A percentile compares a stretch with the other conserved stretches of the same genome.
phyloP scores from a whole-genome alignment of 345 rosid genomes.

The Boechera stricta region DNA sequence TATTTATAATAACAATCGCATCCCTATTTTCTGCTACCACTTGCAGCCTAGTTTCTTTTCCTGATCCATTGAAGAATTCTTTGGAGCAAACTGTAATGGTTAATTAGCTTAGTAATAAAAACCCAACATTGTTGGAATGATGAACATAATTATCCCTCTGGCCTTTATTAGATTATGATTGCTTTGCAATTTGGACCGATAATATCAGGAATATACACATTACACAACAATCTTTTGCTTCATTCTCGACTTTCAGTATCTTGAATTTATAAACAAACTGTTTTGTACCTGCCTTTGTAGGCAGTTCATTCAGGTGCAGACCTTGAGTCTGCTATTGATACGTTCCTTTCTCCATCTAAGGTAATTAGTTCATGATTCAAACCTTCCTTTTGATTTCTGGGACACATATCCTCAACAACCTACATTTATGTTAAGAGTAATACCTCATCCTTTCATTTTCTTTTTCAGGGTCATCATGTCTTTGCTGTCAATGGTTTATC shows the following conservation, averaged over 20 bases:
- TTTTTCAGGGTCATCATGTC: slow-evolving; percentile 80
- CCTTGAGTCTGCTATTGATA: slow-evolving; percentile 90
- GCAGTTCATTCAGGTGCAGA: slow-evolving; percentile 99
- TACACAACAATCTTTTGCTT: background rate
- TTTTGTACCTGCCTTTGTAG: slow-evolving; percentile 48
- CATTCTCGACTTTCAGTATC: background rate
- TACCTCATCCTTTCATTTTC: slow-evolving; percentile 38
- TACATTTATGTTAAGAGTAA: background rate
- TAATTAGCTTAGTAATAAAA: background rate
- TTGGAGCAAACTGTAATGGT: slow-evolving; percentile 16
- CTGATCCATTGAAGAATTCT: slow-evolving; percentile 2
- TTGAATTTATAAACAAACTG: slow-evolving; percentile 15
- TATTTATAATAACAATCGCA: slow-evolving; percentile 28
- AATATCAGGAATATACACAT: background rate
- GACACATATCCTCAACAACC: slow-evolving; percentile 20
- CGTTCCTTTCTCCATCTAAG: slow-evolving; percentile 47
- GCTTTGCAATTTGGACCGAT: background rate
- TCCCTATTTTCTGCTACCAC: slow-evolving; percentile 6
- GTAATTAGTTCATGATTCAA: slow-evolving; percentile 22
- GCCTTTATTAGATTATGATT: slow-evolving; percentile 16
- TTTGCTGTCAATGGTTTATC: slow-evolving; percentile 57
- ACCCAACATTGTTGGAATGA: background rate
- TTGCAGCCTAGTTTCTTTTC: slow-evolving; percentile 14
- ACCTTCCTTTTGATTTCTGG: slow-evolving; percentile 5
- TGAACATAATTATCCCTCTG: background rate